Evolutionary conservation across 805 yeast species (phyloP).

Genomic region (Tetrapisispora taiwanensis): DNA sequence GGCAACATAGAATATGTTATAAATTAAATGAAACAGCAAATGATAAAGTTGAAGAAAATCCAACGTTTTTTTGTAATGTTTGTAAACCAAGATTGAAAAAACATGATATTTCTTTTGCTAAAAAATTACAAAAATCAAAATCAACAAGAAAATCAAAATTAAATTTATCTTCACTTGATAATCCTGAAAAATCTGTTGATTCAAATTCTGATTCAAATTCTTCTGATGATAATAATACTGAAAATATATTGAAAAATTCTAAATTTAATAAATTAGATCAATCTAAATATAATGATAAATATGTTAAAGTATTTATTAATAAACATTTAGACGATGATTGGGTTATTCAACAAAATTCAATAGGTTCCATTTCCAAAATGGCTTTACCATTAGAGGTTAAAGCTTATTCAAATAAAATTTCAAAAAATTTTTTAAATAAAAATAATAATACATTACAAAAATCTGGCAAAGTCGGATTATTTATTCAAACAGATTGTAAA

Average conservation of each 20-base stretch:
- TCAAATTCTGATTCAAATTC: background rate
- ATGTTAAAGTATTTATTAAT: conserved; percentile 38
- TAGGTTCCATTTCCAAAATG: conserved; percentile 5
- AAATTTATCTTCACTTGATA: background rate
- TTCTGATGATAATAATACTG: background rate
- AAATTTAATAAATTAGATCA: background rate
- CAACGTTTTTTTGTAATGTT: conserved; percentile 56
- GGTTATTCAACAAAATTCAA: conserved; percentile 17
- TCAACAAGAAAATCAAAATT: background rate
- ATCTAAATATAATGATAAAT: conserved; percentile 30
- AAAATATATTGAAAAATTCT: background rate
- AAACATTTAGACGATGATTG: conserved; percentile 39
- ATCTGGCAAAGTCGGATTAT: conserved; percentile 38
- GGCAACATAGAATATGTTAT: conserved; percentile 95
- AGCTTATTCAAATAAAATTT: conserved; percentile 2
- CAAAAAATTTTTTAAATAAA: background rate
- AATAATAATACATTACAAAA: background rate
- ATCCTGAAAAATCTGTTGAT: background rate
- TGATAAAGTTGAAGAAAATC: conserved; percentile 54
- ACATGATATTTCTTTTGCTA: conserved; percentile 37
- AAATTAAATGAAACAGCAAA: conserved; percentile 59
- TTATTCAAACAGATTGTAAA: conserved; percentile 32
- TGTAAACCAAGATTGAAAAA: conserved; percentile 47
- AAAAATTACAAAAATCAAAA: conserved; percentile 27
- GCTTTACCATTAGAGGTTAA: conserved; percentile 34